A percentile compares a stretch with the other conserved stretches of the same genome.
Evolutionary conservation across 805 yeast species (phyloP).

Genomic region (Cyberlindnera petersonii): DNA sequence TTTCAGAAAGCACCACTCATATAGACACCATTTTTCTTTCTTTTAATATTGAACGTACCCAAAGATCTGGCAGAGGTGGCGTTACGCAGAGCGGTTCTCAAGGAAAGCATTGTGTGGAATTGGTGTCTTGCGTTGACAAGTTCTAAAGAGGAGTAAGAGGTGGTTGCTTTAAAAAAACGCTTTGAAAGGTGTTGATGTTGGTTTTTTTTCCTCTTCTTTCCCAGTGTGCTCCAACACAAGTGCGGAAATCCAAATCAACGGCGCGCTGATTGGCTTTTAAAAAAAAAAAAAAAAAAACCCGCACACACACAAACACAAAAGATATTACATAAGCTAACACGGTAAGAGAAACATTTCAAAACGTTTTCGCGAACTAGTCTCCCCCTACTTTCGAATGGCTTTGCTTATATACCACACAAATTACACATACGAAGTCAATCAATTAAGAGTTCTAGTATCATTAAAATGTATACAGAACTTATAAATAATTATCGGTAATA

Average conservation of each 20-base stretch:
- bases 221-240: conserved; percentile 3
- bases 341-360: no score
- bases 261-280: conserved; percentile 26
- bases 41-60: conserved; percentile 20
- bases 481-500: no score
- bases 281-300: conserved; percentile 13
- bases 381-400: no score
- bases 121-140: conserved; percentile 6
- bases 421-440: no score
- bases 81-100: conserved; percentile 29
- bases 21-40: neutral
- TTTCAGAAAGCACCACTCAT: neutral
- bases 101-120: conserved; percentile 25
- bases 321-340: no score
- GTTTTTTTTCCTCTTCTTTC: conserved; percentile 11
- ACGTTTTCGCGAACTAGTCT: no score
- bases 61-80: conserved; percentile 25
- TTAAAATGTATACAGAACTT: no score
- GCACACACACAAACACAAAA: neutral
- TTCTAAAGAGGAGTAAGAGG: no score
- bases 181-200: conserved; percentile 6
- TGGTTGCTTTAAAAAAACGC: no score
- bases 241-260: conserved; percentile 25
- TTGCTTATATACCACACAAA: no score
- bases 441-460: no score